These are phyloP conservation scores for Buddleja alternifolia DNA, from an alignment of 257 asterid genomes.

Conservation along the genomic window DNA sequence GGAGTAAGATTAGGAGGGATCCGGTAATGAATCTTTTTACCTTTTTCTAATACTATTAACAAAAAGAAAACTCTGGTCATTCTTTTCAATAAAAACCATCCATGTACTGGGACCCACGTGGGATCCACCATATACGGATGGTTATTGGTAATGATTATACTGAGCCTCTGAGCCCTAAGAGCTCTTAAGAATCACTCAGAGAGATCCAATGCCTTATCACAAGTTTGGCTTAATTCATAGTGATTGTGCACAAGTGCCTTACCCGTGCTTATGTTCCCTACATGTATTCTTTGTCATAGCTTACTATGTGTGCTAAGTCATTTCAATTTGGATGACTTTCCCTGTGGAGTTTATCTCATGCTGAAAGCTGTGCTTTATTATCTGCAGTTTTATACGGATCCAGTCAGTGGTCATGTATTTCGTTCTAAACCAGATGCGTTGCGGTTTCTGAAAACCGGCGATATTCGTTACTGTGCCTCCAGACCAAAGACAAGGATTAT, in stretches of 20 bases:
- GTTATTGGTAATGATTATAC: too few species aligned
- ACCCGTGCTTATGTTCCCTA: constrained; percentile 8
- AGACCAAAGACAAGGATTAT: constrained; percentile 50
- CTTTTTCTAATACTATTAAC: not conserved
- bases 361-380: constrained; percentile 23
- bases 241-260: constrained; percentile 5
- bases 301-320: not conserved
- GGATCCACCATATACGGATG: too few species aligned
- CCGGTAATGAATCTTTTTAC: constrained; percentile 46
- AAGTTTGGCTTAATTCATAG: not conserved
- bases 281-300: not conserved
- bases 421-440: constrained; percentile 65
- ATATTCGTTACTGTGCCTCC: constrained; percentile 47
- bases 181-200: too few species aligned
- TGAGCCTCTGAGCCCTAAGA: too few species aligned
- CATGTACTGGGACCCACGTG: too few species aligned
- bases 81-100: too few species aligned
- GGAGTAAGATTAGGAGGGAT: constrained; percentile 45
- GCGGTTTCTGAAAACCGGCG: constrained; percentile 61
- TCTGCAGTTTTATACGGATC: constrained; percentile 69
- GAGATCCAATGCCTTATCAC: not conserved
- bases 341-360: constrained; percentile 2
- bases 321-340: constrained; percentile 10
- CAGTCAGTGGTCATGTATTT: constrained; percentile 59
- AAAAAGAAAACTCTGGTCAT: too few species aligned